These are phyloP conservation scores for Camptophora hylomeconis DNA, from an alignment of 2,329 filamentous ascomycete genomes.

Conservation along the genomic window DNA sequence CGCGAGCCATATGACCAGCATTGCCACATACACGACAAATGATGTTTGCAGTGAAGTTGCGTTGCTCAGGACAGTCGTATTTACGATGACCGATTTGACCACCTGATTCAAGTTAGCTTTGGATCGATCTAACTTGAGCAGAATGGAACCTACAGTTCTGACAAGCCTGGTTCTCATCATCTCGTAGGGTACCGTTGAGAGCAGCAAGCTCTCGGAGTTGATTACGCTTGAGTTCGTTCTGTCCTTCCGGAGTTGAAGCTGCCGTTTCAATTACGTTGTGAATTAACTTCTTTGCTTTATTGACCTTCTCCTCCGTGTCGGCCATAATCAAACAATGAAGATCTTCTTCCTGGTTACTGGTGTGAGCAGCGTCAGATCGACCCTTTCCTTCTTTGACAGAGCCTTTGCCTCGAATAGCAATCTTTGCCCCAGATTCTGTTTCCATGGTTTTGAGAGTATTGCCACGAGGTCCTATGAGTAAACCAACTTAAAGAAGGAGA, in stretches of 20 bases:
- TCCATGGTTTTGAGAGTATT: slow-evolving; percentile 99
- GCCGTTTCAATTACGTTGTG: slow-evolving; percentile 98
- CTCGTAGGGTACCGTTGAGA: slow-evolving; percentile 95
- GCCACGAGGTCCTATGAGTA: slow-evolving; percentile 99
- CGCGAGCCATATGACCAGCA: slow-evolving; percentile 93
- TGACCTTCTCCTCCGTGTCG: slow-evolving; percentile 98
- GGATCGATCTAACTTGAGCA: background rate
- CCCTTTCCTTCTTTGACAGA: slow-evolving; percentile 99
- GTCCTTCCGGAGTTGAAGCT: slow-evolving; percentile 93
- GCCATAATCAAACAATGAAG: slow-evolving; percentile 99
- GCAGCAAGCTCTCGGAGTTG: slow-evolving; percentile 95
- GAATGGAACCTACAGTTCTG: slow-evolving; percentile 60
- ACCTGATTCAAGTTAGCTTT: slow-evolving; percentile 26
- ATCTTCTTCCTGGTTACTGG: slow-evolving; percentile 99
- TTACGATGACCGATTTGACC: slow-evolving; percentile 98
- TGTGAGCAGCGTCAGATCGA: slow-evolving; percentile 94
- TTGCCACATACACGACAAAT: slow-evolving; percentile 98
- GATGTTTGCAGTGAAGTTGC: slow-evolving; percentile 98
- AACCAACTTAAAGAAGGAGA: slow-evolving; percentile 82
- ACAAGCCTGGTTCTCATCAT: slow-evolving; percentile 98
- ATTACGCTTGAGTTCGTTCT: slow-evolving; percentile 98
- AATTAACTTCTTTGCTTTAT: slow-evolving; percentile 96
- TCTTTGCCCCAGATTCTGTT: slow-evolving; percentile 90
- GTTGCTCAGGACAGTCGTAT: slow-evolving; percentile 94
- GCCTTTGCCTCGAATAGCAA: slow-evolving; percentile 97